These are phyloP conservation scores for Claviceps sp. DNA, from an alignment of 2,329 filamentous ascomycete species.

Conservation along the genomic window DNA sequence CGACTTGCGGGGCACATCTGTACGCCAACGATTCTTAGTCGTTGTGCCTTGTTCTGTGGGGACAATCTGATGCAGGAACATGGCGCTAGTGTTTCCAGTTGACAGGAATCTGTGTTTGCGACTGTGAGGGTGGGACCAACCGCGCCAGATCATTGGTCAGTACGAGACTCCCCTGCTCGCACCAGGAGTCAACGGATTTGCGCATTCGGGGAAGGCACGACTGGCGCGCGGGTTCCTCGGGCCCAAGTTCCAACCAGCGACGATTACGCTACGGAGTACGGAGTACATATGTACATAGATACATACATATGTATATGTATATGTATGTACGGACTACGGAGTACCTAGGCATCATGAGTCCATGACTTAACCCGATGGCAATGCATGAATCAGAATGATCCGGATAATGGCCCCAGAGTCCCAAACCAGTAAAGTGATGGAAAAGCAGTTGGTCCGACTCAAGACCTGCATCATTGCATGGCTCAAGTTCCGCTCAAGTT, in stretches of 20 bases:
- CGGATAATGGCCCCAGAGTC: not conserved
- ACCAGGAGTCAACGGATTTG: not conserved
- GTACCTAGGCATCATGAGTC: not conserved
- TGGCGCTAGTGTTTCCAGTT: constrained; percentile 22
- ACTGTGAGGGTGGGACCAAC: not conserved
- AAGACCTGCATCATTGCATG: not conserved
- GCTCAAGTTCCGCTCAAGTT: not conserved
- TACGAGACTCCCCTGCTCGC: not conserved
- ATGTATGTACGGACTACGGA: not conserved
- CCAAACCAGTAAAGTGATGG: not conserved
- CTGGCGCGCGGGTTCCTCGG: not conserved
- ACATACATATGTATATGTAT: too few relatives aligned
- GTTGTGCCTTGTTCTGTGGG: not conserved
- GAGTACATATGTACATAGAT: too few relatives aligned
- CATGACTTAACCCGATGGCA: not conserved
- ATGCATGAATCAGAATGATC: not conserved
- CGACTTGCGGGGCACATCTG: not conserved
- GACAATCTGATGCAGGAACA: constrained; percentile 16
- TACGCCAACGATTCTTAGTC: not conserved
- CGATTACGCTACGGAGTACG: too few relatives aligned
- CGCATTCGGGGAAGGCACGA: not conserved
- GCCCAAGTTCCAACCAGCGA: too few relatives aligned
- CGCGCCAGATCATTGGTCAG: not conserved
- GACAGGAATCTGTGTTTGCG: constrained; percentile 7
- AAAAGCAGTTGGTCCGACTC: not conserved